Conservation (phyloP, 2,329 filamentous ascomycete species). For the Aspergillus phoenicis region DNA sequence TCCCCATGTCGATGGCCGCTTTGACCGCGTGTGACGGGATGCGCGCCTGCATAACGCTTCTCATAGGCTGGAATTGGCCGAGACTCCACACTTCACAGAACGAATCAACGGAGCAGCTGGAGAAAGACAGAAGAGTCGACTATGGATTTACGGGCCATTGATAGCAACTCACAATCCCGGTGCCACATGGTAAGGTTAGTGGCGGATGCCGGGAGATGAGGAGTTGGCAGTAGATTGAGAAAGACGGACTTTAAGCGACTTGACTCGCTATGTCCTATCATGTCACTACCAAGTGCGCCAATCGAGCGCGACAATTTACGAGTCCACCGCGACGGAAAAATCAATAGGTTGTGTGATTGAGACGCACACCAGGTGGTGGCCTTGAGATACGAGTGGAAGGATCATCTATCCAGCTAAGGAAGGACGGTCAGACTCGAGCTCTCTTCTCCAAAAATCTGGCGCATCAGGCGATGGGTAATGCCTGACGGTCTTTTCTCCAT, state of each 20-base stretch:
- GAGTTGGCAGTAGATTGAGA: background rate
- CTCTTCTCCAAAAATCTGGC: background rate
- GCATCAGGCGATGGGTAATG: constrained; percentile 2
- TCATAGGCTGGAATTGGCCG: constrained; percentile 29
- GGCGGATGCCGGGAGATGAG: background rate
- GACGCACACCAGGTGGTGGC: background rate
- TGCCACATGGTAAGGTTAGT: constrained; percentile 5
- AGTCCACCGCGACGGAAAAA: constrained; percentile 4
- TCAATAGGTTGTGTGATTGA: constrained; percentile 15
- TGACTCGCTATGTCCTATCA: background rate
- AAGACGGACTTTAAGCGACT: background rate
- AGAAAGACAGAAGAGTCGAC: background rate
- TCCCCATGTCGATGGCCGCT: constrained; percentile 13
- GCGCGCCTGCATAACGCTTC: constrained; percentile 34
- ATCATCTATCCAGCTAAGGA: background rate
- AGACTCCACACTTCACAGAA: constrained; percentile 15
- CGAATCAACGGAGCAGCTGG: constrained; percentile 20
- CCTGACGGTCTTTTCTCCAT: background rate
- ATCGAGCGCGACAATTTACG: constrained; percentile 9
- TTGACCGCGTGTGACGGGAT: constrained; percentile 25
- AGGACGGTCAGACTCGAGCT: background rate
- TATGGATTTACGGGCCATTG: background rate
- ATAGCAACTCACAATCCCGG: constrained; percentile 12
- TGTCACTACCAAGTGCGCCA: background rate
- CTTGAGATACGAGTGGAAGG: constrained; percentile 3